These are phyloP conservation scores for Lasiosphaeria ovina DNA, from an alignment of 495 filamentous ascomycete genomes.

Conservation along the genomic window DNA sequence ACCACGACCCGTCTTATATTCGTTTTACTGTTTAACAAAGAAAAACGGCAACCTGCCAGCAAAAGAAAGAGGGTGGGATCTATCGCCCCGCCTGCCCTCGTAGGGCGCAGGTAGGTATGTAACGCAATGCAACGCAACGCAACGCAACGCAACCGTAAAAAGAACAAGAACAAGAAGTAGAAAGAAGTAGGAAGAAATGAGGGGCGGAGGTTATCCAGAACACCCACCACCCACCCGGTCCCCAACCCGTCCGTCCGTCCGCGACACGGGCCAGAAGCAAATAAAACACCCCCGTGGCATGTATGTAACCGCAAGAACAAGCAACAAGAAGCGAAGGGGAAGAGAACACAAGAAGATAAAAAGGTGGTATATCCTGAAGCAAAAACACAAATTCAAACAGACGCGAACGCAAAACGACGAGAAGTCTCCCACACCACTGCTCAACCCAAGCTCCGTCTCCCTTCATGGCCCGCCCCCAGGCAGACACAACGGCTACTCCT, in stretches of 20 bases:
- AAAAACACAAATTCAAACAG: not conserved
- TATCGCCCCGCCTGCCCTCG: no score
- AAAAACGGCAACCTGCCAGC: no score
- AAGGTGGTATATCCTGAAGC: constrained; percentile 14
- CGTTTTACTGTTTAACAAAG: no score
- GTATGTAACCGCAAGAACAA: not conserved
- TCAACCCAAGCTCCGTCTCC: not conserved
- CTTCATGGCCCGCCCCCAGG: not conserved
- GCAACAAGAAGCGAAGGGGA: not conserved
- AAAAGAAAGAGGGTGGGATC: no score
- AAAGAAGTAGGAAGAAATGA: not conserved
- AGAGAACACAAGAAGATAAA: constrained; percentile 1
- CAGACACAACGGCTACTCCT: constrained; percentile 20
- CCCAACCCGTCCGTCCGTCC: not conserved
- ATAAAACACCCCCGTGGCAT: not conserved
- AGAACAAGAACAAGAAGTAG: not conserved
- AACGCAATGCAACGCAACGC: no score
- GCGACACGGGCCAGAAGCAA: not conserved
- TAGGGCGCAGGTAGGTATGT: no score
- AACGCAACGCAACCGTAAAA: no score
- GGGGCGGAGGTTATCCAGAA: constrained; percentile 2
- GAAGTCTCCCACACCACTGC: not conserved
- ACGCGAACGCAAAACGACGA: not conserved
- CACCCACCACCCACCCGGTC: not conserved
- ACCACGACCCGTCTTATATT: no score